phyloP scores from a whole-genome alignment of 495 filamentous ascomycete species.

The Pseudotulostoma volvatum region DNA sequence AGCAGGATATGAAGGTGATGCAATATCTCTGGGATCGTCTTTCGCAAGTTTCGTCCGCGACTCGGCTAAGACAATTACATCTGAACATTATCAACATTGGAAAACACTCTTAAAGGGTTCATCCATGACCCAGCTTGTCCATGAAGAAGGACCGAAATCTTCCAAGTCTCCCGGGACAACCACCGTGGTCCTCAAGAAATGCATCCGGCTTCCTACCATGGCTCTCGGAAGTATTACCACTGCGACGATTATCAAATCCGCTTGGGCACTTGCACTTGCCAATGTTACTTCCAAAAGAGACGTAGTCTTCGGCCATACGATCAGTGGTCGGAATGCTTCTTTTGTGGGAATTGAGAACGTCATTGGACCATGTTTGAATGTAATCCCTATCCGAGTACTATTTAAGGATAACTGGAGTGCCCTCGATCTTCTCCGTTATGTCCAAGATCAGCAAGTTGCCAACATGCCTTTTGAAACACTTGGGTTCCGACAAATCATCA shows the following conservation, averaged over 20 bases:
- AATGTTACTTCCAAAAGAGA: slow-evolving; percentile 34
- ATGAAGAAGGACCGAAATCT: slow-evolving; percentile 19
- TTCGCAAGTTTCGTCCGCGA: slow-evolving; percentile 45
- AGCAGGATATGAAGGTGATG: slow-evolving; percentile 33
- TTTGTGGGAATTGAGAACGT: slow-evolving; percentile 36
- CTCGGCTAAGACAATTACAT: slow-evolving; percentile 25
- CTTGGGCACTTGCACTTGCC: slow-evolving; percentile 38
- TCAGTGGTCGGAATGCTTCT: slow-evolving; percentile 37
- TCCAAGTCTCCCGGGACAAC: slow-evolving; percentile 23
- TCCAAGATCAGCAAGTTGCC: slow-evolving; percentile 44
- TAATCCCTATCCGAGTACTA: slow-evolving; percentile 39
- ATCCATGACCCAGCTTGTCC: slow-evolving; percentile 29
- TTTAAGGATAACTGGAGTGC: slow-evolving; percentile 32
- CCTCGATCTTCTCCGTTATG: slow-evolving; percentile 34
- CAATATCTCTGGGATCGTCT: slow-evolving; percentile 27
- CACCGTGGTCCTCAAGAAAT: slow-evolving; percentile 22
- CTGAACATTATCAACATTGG: slow-evolving; percentile 40
- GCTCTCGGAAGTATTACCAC: slow-evolving; percentile 34
- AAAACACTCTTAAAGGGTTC: slow-evolving; percentile 25
- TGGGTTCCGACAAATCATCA: slow-evolving; percentile 42
- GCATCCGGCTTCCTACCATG: slow-evolving; percentile 22
- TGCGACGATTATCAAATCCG: slow-evolving; percentile 40
- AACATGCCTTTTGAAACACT: slow-evolving; percentile 42
- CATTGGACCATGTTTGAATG: slow-evolving; percentile 42
- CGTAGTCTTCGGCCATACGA: slow-evolving; percentile 38